Evolutionary conservation across 2,329 filamentous ascomycete genomes (phyloP).

Genomic region (Laburnicola sp.): DNA sequence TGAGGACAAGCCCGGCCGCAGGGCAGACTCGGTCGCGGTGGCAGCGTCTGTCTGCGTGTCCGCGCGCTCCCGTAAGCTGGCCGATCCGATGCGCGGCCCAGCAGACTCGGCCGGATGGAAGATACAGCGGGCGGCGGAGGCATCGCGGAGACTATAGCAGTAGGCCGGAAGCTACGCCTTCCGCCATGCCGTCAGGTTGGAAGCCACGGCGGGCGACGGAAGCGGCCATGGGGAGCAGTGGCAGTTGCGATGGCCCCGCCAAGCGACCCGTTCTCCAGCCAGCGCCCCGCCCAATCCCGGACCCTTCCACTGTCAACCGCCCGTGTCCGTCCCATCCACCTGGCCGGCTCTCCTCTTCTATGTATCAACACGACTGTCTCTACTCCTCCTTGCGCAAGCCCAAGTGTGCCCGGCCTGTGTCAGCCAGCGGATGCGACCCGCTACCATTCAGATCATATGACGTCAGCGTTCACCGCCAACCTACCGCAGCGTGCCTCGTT

Average conservation of each 20-base stretch:
- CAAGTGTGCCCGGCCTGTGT: neutral
- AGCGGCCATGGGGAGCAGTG: slow-evolving; percentile 6
- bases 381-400: neutral
- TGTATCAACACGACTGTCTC: too few species aligned
- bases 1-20: slow-evolving; percentile 4
- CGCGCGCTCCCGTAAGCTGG: slow-evolving; percentile 13
- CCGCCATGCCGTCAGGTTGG: slow-evolving; percentile 9
- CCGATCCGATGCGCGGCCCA: neutral
- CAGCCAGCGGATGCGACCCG: neutral
- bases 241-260: slow-evolving; percentile 9
- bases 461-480: neutral
- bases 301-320: neutral
- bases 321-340: neutral
- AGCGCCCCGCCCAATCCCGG: too few species aligned
- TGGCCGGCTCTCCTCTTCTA: too few species aligned
- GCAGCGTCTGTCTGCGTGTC: slow-evolving; percentile 17
- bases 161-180: slow-evolving; percentile 7
- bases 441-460: neutral
- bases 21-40: slow-evolving; percentile 10
- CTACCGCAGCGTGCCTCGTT: neutral
- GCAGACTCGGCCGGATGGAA: neutral
- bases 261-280: neutral
- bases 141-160: neutral
- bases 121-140: neutral
- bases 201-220: too few species aligned